Evolutionary conservation across 2,329 filamentous ascomycete species (phyloP).

Genomic region (Cordyceps pruinosa): DNA sequence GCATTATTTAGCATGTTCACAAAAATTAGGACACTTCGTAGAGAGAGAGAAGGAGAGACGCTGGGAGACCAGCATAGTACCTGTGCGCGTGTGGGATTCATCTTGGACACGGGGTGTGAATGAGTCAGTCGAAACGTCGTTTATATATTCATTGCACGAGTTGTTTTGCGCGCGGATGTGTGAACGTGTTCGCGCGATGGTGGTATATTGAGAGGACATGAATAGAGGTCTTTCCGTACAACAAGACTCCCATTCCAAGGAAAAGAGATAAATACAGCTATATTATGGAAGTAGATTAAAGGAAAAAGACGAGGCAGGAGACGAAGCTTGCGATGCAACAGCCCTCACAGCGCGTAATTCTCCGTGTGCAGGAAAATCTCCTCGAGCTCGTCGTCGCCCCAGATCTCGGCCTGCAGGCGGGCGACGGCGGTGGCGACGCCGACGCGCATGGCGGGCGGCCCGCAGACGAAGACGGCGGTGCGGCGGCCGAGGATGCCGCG

Average conservation of each 20-base stretch:
- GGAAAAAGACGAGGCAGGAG: neutral
- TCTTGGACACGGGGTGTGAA: too few species aligned
- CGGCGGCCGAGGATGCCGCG: conserved; percentile 67
- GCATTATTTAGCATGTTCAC: neutral
- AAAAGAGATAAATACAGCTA: neutral
- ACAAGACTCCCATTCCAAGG: neutral
- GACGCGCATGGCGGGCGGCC: conserved; percentile 77
- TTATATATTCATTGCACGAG: too few species aligned
- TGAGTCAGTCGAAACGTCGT: too few species aligned
- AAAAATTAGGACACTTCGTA: too few species aligned
- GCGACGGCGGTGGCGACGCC: conserved; percentile 85
- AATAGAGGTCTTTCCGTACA: too few species aligned
- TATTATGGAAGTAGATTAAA: neutral
- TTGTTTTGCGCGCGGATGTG: too few species aligned
- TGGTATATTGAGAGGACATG: conserved; percentile 2
- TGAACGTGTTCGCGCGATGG: too few species aligned
- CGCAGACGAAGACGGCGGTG: conserved; percentile 89
- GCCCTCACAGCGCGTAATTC: conserved; percentile 84
- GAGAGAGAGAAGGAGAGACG: too few species aligned
- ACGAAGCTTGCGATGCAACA: too few species aligned
- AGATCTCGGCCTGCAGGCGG: conserved; percentile 72
- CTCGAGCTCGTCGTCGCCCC: conserved; percentile 69
- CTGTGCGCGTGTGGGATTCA: too few species aligned
- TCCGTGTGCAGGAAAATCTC: conserved; percentile 94
- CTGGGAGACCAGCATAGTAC: too few species aligned